These are phyloP conservation scores for Aquanectria penicillioides DNA, from an alignment of 2,329 filamentous ascomycete species.

Conservation along the genomic window DNA sequence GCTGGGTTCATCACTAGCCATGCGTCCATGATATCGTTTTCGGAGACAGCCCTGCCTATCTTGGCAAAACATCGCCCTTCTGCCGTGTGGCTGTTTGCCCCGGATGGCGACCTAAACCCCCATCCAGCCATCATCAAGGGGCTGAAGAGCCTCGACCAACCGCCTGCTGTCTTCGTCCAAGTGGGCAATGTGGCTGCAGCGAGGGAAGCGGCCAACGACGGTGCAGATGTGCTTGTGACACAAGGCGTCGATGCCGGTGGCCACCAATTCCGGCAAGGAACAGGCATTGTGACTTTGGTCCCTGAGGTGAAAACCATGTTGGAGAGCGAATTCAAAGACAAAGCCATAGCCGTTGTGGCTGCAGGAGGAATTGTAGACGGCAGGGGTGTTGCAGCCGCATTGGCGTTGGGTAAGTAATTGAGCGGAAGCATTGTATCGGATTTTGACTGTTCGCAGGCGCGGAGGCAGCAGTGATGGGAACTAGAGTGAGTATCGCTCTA, in stretches of 20 bases:
- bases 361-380: conserved; percentile 70
- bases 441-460: conserved; percentile 47
- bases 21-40: conserved; percentile 51
- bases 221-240: conserved; percentile 67
- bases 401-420: conserved; percentile 59
- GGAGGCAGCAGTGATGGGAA: conserved; percentile 56
- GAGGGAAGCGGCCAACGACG: conserved; percentile 56
- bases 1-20: conserved; percentile 66
- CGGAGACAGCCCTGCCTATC: conserved; percentile 58
- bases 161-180: conserved; percentile 67
- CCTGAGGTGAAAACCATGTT: conserved; percentile 66
- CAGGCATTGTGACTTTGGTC: conserved; percentile 65
- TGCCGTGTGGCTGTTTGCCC: conserved; percentile 75
- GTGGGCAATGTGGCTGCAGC: conserved; percentile 69
- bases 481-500: conserved; percentile 43
- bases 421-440: not conserved
- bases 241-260: conserved; percentile 74
- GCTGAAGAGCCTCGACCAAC: conserved; percentile 42
- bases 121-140: conserved; percentile 49
- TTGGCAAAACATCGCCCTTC: conserved; percentile 63
- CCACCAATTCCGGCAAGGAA: conserved; percentile 65
- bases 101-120: conserved; percentile 54
- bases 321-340: conserved; percentile 46
- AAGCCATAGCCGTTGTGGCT: conserved; percentile 57
- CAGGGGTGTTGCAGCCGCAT: conserved; percentile 63